These are phyloP conservation scores for Rhamnella rubrinervis DNA, from an alignment of 331 rosid genomes.

Conservation along the genomic window DNA sequence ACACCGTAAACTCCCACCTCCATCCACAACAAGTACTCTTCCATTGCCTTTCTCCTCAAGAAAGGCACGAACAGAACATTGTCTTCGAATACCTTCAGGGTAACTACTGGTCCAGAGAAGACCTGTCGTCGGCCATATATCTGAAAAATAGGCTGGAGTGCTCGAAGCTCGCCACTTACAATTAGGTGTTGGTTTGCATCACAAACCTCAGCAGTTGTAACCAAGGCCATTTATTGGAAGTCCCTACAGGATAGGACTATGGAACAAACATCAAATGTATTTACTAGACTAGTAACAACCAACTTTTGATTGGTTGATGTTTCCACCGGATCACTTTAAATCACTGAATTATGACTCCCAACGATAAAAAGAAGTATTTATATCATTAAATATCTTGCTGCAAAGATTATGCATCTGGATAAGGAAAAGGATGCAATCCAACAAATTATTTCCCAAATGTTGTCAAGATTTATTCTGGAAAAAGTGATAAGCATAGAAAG, in stretches of 20 bases:
- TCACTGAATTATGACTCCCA: background rate
- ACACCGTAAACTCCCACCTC: slow-evolving; percentile 90
- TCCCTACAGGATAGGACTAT: slow-evolving; percentile 19
- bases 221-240: slow-evolving; percentile 72
- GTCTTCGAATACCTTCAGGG: slow-evolving; percentile 94
- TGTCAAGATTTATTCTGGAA: too few species aligned
- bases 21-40: slow-evolving; percentile 95
- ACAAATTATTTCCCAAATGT: too few species aligned
- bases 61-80: slow-evolving; percentile 82
- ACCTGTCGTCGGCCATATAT: slow-evolving; percentile 90
- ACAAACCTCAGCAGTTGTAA: slow-evolving; percentile 97
- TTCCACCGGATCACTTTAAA: too few species aligned
- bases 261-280: slow-evolving; percentile 9
- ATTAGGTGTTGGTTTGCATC: slow-evolving; percentile 89
- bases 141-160: slow-evolving; percentile 82
- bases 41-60: slow-evolving; percentile 98
- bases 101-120: slow-evolving; percentile 83
- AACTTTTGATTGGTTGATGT: background rate
- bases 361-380: background rate
- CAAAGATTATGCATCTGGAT: too few species aligned
- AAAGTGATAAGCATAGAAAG: background rate
- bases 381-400: background rate
- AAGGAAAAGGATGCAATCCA: too few species aligned
- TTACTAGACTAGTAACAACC: background rate
- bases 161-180: slow-evolving; percentile 87